These are phyloP conservation scores for Cyberlindnera lachancei DNA, from an alignment of 805 yeast genomes.

Conservation along the genomic window DNA sequence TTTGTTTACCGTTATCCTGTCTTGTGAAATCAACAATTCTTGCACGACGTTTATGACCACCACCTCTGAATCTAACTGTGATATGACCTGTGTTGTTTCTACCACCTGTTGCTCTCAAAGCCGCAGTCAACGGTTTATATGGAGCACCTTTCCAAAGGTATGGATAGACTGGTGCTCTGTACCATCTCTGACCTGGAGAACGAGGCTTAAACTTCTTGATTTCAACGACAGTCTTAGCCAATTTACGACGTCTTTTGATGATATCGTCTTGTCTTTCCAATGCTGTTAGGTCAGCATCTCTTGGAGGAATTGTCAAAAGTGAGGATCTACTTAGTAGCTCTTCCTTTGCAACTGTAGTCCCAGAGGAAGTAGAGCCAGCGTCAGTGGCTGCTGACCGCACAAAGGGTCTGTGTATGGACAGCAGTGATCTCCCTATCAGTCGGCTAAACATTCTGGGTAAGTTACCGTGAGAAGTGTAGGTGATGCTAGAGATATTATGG, in stretches of 20 bases:
- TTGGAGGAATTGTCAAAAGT: slow-evolving; percentile 32
- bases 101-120: slow-evolving; percentile 72
- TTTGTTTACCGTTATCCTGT: slow-evolving; percentile 58
- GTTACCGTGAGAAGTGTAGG: too few relatives aligned
- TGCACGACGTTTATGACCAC: slow-evolving; percentile 87
- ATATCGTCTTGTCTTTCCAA: slow-evolving; percentile 74
- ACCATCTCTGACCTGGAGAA: slow-evolving; percentile 87
- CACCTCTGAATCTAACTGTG: slow-evolving; percentile 93
- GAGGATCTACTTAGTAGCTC: slow-evolving; percentile 10
- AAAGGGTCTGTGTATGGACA: neutral
- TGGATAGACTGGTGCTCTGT: slow-evolving; percentile 77
- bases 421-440: slow-evolving; percentile 1
- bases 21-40: slow-evolving; percentile 77
- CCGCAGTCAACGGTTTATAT: slow-evolving; percentile 61
- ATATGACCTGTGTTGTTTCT: slow-evolving; percentile 85
- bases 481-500: too few relatives aligned
- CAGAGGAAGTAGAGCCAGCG: neutral
- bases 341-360: neutral
- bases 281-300: slow-evolving; percentile 49
- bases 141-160: slow-evolving; percentile 87
- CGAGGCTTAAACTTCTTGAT: slow-evolving; percentile 73
- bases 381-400: neutral
- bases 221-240: slow-evolving; percentile 61
- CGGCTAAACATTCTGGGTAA: too few relatives aligned
- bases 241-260: slow-evolving; percentile 63